Evolutionary conservation across 306 rosid species (phyloP).

Genomic region (Adenanthera pavonina): DNA sequence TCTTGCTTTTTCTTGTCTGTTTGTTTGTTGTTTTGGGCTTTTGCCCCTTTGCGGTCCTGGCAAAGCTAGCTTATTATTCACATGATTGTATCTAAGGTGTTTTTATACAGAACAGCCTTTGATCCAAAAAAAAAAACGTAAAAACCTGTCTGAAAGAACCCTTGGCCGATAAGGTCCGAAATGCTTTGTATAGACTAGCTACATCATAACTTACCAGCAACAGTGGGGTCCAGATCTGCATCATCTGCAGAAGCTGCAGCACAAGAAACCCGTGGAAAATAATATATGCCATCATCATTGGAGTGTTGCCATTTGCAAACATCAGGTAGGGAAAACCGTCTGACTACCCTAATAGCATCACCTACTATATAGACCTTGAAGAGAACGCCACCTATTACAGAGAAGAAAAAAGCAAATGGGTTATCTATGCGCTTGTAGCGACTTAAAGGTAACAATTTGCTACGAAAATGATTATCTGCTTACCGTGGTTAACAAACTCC

Average conservation of each 20-base stretch:
- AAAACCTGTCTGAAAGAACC: background rate
- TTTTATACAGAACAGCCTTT: too few relatives aligned
- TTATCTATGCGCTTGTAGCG: slow-evolving; percentile 19
- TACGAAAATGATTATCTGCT: slow-evolving; percentile 30
- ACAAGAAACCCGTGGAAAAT: slow-evolving; percentile 88
- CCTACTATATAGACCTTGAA: slow-evolving; percentile 93
- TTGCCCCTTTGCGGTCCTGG: too few relatives aligned
- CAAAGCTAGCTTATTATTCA: too few relatives aligned
- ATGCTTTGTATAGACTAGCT: background rate
- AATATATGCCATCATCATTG: slow-evolving; percentile 68
- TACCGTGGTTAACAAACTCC: slow-evolving; percentile 94
- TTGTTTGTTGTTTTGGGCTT: too few relatives aligned
- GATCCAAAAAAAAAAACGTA: too few relatives aligned
- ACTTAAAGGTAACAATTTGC: slow-evolving; percentile 19
- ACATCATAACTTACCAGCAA: slow-evolving; percentile 68
- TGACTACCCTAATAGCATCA: slow-evolving; percentile 90
- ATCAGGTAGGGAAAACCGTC: slow-evolving; percentile 92
- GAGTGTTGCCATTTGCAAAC: slow-evolving; percentile 77
- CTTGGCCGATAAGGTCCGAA: background rate
- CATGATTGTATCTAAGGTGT: too few relatives aligned
- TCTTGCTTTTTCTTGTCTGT: too few relatives aligned
- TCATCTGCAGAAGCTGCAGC: slow-evolving; percentile 98
- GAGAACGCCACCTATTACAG: slow-evolving; percentile 80
- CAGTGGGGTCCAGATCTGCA: slow-evolving; percentile 85
- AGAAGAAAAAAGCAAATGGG: slow-evolving; percentile 24